Base-by-base conservation (phyloP, 75 land plant species). In the Selaginella tamariscina region DNA sequence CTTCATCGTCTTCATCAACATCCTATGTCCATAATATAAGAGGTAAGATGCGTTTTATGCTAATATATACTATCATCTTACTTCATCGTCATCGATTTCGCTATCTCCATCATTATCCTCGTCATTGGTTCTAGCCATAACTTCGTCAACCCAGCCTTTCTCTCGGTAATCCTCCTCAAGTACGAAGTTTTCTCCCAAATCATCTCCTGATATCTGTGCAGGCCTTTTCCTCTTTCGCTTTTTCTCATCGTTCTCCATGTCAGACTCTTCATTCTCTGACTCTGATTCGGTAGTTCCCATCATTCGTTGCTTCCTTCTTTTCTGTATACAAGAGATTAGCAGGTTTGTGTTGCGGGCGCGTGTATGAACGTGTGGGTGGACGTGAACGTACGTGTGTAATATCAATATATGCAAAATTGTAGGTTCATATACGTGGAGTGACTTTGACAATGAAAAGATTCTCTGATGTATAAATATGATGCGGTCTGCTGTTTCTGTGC, bases 281-380 rank as follows among this genome's bases (percentile, higher is more conserved):
- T 79, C 80, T 72, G 74, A 77, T 56, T 72, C 60, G 24, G 5
- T 5, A 5, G 49, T 15, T 39, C 77, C 89, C 68, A 79, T 71
- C 95, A 92, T 92, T 70, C 97, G 77, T 68, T 89, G 80, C 67
- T 80, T 79, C 21, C 97, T 86, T 65, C 88, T 82, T 80, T 82
- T 81, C 97, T 85, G 78, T 67, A 73, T 73, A 33, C 32, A 24
- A 56, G 31, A 65, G 29, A 2, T 65, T 29, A 5, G 15, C 30
- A 2, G 20, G 66, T 2, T 5, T 27, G 29, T 8, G 22, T 59
- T n/a, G 22, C 18, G 26, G 5, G n/a, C 63, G 22, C n/a, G n/a
- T n/a, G n/a, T n/a, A n/a, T n/a, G n/a, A n/a, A n/a, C n/a, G n/a
- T n/a, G n/a, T n/a, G n/a, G n/a, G n/a, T n/a, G n/a, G n/a, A n/a